Conservation (phyloP, 305 asterid genomes). For the Caryopteris hybrid region DNA sequence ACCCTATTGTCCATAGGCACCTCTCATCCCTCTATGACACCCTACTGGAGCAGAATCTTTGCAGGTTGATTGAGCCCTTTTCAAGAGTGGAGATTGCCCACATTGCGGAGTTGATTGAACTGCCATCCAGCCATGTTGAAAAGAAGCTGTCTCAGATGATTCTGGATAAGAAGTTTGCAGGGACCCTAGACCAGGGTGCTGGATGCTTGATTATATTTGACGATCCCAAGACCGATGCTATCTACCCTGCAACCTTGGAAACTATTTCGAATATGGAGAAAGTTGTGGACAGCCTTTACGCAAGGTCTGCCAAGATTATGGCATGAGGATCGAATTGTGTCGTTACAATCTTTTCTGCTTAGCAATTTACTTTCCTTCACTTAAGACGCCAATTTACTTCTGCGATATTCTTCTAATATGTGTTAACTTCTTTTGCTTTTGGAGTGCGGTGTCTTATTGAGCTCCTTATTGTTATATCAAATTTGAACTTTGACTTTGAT, state of each 20-base stretch:
- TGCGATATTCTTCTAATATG: constrained; percentile 5
- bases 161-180: constrained; percentile 66
- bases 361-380: constrained; percentile 1
- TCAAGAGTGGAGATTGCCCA: constrained; percentile 64
- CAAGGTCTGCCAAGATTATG: constrained; percentile 63
- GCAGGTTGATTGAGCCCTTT: constrained; percentile 70
- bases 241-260: constrained; percentile 54
- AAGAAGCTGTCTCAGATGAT: constrained; percentile 69
- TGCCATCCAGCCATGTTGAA: constrained; percentile 58
- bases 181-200: constrained; percentile 72
- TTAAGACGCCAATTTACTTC: background rate
- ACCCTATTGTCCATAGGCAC: constrained; percentile 71
- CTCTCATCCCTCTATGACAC: constrained; percentile 65
- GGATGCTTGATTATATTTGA: constrained; percentile 62
- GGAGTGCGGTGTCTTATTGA: constrained; percentile 7
- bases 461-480: constrained; percentile 5
- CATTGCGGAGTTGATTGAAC: constrained; percentile 57
- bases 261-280: constrained; percentile 61
- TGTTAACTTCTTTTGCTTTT: background rate
- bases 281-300: constrained; percentile 65
- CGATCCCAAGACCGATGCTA: constrained; percentile 61
- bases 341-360: background rate
- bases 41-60: constrained; percentile 62
- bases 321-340: constrained; percentile 29
- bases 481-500: constrained; percentile 14